phyloP scores from a whole-genome alignment of 768 basidiomycete genomes.

The Hemileccinum rubropunctum region DNA sequence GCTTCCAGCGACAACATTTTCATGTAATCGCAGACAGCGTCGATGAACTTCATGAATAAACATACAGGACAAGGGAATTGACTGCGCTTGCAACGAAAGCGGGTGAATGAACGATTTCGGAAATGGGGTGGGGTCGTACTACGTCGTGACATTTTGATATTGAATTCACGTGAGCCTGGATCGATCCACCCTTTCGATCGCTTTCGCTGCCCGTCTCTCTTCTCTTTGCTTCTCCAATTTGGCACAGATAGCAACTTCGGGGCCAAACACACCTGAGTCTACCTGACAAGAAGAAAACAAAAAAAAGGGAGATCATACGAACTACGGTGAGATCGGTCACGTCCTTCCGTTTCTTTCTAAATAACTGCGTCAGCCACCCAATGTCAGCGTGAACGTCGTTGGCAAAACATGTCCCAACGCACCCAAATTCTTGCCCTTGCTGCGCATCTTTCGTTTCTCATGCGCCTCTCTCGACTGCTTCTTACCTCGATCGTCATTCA shows the following conservation, averaged over 20 bases:
- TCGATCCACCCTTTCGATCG: slow-evolving; percentile 37
- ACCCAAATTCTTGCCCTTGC: slow-evolving; percentile 82
- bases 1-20: too few relatives aligned
- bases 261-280: background rate
- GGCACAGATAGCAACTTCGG: slow-evolving; percentile 64
- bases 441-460: slow-evolving; percentile 81
- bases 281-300: background rate
- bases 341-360: slow-evolving; percentile 93
- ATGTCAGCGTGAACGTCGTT: background rate
- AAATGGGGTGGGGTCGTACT: too few relatives aligned
- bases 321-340: slow-evolving; percentile 84
- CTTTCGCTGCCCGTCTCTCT: slow-evolving; percentile 37
- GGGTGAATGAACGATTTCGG: too few relatives aligned
- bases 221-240: slow-evolving; percentile 61
- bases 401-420: slow-evolving; percentile 2
- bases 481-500: slow-evolving; percentile 21
- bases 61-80: too few relatives aligned
- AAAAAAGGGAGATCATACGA: too few relatives aligned
- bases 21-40: too few relatives aligned
- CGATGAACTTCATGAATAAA: too few relatives aligned
- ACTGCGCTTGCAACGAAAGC: too few relatives aligned
- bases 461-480: slow-evolving; percentile 25
- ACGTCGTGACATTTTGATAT: background rate
- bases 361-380: slow-evolving; percentile 37
- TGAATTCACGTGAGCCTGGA: slow-evolving; percentile 27